phyloP scores from a whole-genome alignment of 495 filamentous ascomycete genomes.

The Barbatosphaeria neglecta region DNA sequence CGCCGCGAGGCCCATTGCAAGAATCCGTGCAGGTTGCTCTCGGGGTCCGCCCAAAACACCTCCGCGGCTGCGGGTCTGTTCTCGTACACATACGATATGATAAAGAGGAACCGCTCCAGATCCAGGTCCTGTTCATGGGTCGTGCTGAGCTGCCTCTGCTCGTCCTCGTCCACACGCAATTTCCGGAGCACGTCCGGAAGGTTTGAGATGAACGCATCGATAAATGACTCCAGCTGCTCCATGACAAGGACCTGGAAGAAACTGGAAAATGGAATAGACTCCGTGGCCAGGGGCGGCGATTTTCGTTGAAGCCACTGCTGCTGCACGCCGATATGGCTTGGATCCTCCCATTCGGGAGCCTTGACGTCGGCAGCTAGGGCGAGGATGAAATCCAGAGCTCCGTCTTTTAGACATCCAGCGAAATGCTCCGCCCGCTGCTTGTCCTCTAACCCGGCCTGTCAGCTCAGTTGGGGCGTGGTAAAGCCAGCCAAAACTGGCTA shows the following conservation, averaged over 20 bases:
- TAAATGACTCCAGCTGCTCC: constrained; percentile 70
- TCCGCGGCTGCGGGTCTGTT: constrained; percentile 68
- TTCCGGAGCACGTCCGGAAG: constrained; percentile 84
- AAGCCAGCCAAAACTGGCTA: neutral
- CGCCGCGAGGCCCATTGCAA: constrained; percentile 88
- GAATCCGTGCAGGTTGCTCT: constrained; percentile 86
- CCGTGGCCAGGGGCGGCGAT: constrained; percentile 50
- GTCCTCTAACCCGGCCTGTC: constrained; percentile 36
- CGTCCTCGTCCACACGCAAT: constrained; percentile 80
- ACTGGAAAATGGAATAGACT: constrained; percentile 47
- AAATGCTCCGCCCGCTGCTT: constrained; percentile 59
- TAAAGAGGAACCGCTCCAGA: constrained; percentile 81
- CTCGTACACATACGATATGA: constrained; percentile 87
- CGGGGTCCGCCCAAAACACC: constrained; percentile 78
- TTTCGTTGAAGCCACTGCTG: constrained; percentile 69
- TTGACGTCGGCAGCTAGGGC: constrained; percentile 69
- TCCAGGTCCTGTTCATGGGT: constrained; percentile 64
- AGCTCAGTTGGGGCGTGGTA: constrained; percentile 11
- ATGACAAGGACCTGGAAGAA: constrained; percentile 60
- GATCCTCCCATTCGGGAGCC: constrained; percentile 64
- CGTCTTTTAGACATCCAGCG: constrained; percentile 68
- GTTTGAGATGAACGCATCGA: constrained; percentile 86
- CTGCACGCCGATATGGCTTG: constrained; percentile 54
- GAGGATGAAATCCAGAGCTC: constrained; percentile 83
- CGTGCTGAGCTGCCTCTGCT: constrained; percentile 62